These are phyloP conservation scores for Metschnikowia amazonensis DNA, from an alignment of 805 yeast genomes.

Conservation along the genomic window DNA sequence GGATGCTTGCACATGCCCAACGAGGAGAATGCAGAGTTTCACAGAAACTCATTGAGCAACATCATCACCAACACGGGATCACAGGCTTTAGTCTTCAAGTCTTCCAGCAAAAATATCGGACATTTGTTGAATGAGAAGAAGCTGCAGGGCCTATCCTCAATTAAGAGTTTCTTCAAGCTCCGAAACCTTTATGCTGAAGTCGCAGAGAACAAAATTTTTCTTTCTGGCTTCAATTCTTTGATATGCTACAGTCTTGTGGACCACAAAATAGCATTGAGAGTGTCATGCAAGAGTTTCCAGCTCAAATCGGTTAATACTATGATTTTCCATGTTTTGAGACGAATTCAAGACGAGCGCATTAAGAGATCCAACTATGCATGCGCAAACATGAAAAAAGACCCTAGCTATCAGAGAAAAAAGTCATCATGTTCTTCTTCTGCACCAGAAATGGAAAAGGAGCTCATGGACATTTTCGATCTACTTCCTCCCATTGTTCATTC, in stretches of 20 bases:
- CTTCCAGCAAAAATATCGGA: conserved; percentile 25
- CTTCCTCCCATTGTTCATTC: conserved; percentile 28
- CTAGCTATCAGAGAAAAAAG: background rate
- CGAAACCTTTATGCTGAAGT: conserved; percentile 30
- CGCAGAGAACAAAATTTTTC: conserved; percentile 27
- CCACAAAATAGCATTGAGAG: conserved; percentile 21
- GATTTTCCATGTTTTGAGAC: conserved; percentile 33
- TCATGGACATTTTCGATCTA: conserved; percentile 28
- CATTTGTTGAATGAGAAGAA: conserved; percentile 7
- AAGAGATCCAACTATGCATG: conserved; percentile 26
- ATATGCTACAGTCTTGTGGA: conserved; percentile 25
- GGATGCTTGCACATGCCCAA: conserved; percentile 31
- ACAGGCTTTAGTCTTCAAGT: conserved; percentile 24
- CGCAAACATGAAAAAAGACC: conserved; percentile 11
- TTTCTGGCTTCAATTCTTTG: conserved; percentile 28
- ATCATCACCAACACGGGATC: conserved; percentile 22
- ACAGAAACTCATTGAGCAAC: conserved; percentile 27
- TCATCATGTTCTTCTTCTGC: background rate
- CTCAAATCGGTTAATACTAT: conserved; percentile 35
- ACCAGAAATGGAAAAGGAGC: background rate
- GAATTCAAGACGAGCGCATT: conserved; percentile 28
- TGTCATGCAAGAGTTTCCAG: conserved; percentile 25
- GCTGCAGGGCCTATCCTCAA: conserved; percentile 3
- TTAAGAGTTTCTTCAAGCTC: conserved; percentile 28
- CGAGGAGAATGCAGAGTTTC: conserved; percentile 7